Conservation (phyloP, 2,329 filamentous ascomycete genomes). For the Aspergillus ibericus region DNA sequence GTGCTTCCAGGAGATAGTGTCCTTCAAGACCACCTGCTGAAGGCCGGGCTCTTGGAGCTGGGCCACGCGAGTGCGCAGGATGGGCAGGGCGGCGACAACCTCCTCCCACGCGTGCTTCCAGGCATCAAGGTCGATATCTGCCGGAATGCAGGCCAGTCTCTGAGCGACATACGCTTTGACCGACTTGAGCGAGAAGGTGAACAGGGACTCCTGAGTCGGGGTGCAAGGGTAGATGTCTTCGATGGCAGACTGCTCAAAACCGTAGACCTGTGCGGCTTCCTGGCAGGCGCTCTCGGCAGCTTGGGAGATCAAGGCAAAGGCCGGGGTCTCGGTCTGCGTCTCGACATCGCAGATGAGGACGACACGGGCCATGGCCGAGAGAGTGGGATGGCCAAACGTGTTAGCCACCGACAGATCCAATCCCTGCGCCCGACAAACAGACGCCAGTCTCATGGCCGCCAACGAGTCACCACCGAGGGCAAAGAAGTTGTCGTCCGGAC, state of each 20-base stretch:
- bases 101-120: slow-evolving; percentile 49
- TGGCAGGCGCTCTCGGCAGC: slow-evolving; percentile 31
- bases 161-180: slow-evolving; percentile 48
- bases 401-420: slow-evolving; percentile 38
- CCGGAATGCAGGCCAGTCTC: slow-evolving; percentile 40
- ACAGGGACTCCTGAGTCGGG: slow-evolving; percentile 44
- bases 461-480: slow-evolving; percentile 37
- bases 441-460: slow-evolving; percentile 36
- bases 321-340: slow-evolving; percentile 23
- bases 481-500: slow-evolving; percentile 40
- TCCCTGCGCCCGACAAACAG: slow-evolving; percentile 30
- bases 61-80: slow-evolving; percentile 49
- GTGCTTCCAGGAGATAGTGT: slow-evolving; percentile 33
- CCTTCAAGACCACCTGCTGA: slow-evolving; percentile 39
- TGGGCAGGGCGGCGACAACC: slow-evolving; percentile 42
- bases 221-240: slow-evolving; percentile 47
- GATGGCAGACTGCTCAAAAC: slow-evolving; percentile 26
- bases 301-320: slow-evolving; percentile 37
- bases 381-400: slow-evolving; percentile 35
- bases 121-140: slow-evolving; percentile 33
- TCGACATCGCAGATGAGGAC: slow-evolving; percentile 30
- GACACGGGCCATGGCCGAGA: slow-evolving; percentile 46
- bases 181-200: slow-evolving; percentile 48
- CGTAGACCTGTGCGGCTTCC: slow-evolving; percentile 41
- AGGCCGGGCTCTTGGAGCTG: slow-evolving; percentile 36